phyloP scores from a whole-genome alignment of 225 moss, liverwort and hornwort genomes.

The Thuidium tamariscinum region DNA sequence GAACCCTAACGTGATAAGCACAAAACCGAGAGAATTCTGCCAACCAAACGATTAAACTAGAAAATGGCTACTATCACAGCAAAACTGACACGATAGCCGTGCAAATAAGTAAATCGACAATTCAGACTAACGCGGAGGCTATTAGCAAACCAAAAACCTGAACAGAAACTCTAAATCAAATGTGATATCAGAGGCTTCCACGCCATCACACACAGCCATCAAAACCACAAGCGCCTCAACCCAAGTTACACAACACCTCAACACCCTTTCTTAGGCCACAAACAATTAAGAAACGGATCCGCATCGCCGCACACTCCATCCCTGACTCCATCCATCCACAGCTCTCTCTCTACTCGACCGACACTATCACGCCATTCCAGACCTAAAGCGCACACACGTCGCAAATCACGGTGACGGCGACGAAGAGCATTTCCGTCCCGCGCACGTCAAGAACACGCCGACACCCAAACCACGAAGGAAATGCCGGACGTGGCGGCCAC shows the following conservation, averaged over 20 bases:
- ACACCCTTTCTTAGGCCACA: neutral
- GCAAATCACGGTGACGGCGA: neutral
- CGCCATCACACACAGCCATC: neutral
- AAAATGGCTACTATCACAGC: neutral
- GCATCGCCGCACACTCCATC: neutral
- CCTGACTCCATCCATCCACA: neutral
- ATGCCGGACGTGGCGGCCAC: neutral
- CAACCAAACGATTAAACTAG: neutral
- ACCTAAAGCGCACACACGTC: neutral
- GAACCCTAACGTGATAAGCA: slow-evolving; percentile 7
- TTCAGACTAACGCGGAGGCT: neutral
- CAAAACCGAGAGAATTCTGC: neutral
- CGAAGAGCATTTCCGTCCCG: neutral
- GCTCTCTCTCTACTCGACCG: neutral
- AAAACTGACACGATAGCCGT: neutral
- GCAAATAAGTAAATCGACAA: neutral
- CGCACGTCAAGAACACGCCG: neutral
- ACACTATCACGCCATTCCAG: neutral
- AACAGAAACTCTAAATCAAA: neutral
- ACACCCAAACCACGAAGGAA: neutral
- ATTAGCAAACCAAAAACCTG: neutral
- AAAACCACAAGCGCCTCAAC: neutral
- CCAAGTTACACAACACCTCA: neutral
- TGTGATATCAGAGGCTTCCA: neutral
- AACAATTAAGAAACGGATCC: neutral